A percentile compares a stretch with the other conserved stretches of the same genome.
phyloP scores from a whole-genome alignment of 2,329 filamentous ascomycete species.

The Fusarium ramigenum region DNA sequence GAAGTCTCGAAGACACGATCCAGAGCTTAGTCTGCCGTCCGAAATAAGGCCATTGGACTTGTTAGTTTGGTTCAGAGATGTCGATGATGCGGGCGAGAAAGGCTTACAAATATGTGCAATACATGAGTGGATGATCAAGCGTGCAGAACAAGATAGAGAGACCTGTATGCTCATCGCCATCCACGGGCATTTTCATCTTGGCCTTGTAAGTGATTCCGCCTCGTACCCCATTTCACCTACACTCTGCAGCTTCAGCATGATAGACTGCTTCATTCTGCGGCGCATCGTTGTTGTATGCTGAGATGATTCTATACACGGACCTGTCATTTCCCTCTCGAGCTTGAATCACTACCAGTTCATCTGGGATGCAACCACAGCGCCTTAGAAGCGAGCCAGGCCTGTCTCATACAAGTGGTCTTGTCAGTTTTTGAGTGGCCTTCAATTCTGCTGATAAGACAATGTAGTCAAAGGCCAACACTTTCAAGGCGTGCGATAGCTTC shows the following conservation, averaged over 20 bases:
- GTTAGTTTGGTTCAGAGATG: not conserved
- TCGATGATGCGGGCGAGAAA: accelerated
- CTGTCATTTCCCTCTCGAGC: not conserved
- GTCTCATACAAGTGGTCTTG: not conserved
- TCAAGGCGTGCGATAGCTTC: not conserved
- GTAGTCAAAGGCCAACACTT: accelerated
- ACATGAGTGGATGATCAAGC: not conserved
- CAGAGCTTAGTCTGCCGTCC: too few species aligned
- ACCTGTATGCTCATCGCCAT: not conserved
- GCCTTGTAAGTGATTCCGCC: too few species aligned
- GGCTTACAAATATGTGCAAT: not conserved
- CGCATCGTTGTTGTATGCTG: accelerated
- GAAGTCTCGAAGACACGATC: not conserved
- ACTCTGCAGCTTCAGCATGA: not conserved
- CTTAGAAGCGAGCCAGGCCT: too few species aligned
- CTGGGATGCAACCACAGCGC: not conserved
- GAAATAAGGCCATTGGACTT: not conserved
- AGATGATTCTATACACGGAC: too few species aligned
- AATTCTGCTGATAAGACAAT: accelerated
- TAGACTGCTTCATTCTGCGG: not conserved
- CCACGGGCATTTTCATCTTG: not conserved
- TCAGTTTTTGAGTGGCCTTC: accelerated
- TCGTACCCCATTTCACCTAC: too few species aligned
- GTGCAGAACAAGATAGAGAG: not conserved
- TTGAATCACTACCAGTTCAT: not conserved